Evolutionary conservation across 1,284 basidiomycete genomes (phyloP), one percentile per base, ranked within the genome.

Genomic region (Fomitopsis schrenkii): DNA sequence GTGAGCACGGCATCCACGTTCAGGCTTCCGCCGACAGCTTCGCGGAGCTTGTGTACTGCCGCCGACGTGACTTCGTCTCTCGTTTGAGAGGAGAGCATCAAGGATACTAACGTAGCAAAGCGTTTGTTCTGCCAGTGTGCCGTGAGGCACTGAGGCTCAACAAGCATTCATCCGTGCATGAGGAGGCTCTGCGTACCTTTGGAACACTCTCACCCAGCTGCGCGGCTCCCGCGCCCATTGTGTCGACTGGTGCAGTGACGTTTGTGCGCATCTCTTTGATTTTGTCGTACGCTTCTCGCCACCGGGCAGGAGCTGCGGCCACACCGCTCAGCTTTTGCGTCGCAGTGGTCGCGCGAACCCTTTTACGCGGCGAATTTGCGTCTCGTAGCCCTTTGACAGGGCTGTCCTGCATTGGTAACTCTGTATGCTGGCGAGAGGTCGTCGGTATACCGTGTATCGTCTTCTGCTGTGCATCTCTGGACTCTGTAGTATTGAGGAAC

Each of bases 11-110:
- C 86, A n/a, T 88, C 80, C 0, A 97, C 79, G 0, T 87, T 90
- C 19, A 99, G 74, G 2, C 86, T 90, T 0, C 93, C 92, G 0
- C 91, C 89, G 0, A 99, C 74, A 0, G 85, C 84, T 0, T 74
- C 71, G 22, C 95, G 88, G 1, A 99, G 81, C 65, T 90, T 91
- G 2, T 78, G 73, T 0, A 97, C 87, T 0, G 97, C 97, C 1
- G 90, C 86, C 57, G 94, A 87, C 0, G 93, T 97, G 14, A 95
- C 89, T 67, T 93, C 87, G 72, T 97, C 94, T 73, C 97, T 98
- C 2, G 97, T 98, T 74, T 98, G 95, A 1, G 94, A 94, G 12
- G 93, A 95, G 5, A 98, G 84, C 94, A 98, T 98, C 58, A 99
- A 82, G 2, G 95, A 95, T 9, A 99, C 85, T 26, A 98, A 86